These are phyloP conservation scores for Aspergillus pseudoglaucus DNA, from an alignment of 2,329 filamentous ascomycete species.

Conservation along the genomic window DNA sequence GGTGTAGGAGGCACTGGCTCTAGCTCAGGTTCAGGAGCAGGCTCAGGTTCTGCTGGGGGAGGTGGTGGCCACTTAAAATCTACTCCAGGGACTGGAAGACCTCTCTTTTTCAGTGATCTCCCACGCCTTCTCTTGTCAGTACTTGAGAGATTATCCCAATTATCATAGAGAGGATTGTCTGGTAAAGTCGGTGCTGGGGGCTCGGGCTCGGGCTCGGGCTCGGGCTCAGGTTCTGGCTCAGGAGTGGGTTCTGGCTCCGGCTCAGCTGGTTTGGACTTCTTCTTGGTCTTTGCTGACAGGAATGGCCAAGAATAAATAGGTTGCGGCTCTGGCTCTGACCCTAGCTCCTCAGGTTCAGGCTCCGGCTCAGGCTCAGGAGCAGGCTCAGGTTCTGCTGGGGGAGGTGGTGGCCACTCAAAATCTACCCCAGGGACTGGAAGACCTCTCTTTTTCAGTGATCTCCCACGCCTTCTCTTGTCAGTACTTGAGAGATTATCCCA, in stretches of 20 bases:
- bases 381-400: conserved; percentile 14
- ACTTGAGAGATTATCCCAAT: too few relatives aligned
- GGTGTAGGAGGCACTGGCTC: conserved; percentile 12
- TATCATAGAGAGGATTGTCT: not conserved
- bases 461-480: conserved; percentile 42
- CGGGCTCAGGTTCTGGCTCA: conserved; percentile 6
- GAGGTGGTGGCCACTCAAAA: conserved; percentile 18
- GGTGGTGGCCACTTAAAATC: not conserved
- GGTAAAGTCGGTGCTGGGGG: conserved; percentile 22
- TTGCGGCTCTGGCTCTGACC: conserved; percentile 13
- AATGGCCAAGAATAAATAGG: not conserved
- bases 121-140: too few relatives aligned
- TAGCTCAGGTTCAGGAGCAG: conserved; percentile 6
- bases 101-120: too few relatives aligned
- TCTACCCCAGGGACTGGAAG: conserved; percentile 26
- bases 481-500: conserved; percentile 32
- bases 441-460: conserved; percentile 19
- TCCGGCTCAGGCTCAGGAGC: conserved; percentile 26
- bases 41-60: conserved; percentile 7
- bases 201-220: conserved; percentile 14
- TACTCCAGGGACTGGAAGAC: too few relatives aligned
- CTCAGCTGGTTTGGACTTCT: not conserved
- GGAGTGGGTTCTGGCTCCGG: not conserved
- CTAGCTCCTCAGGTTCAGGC: conserved; percentile 17
- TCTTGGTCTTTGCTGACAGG: not conserved